Evolutionary conservation across 164 flowering plant species (phyloP), one percentile per base, ranked within the genome.

Genomic region (Santalum album): DNA sequence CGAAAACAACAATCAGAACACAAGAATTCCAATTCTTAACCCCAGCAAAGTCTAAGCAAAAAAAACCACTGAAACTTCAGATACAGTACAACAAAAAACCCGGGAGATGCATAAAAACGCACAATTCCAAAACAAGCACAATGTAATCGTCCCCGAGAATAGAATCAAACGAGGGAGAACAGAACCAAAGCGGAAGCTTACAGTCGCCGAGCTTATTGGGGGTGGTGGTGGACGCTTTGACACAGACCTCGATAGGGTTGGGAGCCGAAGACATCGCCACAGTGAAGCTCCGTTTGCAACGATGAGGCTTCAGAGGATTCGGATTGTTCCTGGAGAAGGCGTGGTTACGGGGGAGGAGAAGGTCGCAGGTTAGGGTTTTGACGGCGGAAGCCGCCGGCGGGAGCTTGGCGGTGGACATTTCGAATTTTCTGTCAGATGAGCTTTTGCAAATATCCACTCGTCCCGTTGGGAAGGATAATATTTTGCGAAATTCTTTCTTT

Each of bases 141-240:
- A 42, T 17, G 40, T 2, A 42, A 42, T 2, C 19, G 20, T 16
- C 12, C 4, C 20, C 45, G 25, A 21, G 21, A 17, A 6, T 21
- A 4, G 22, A 59, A 51, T n/a, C 49, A 59, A 43, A 51, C 1
- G 23, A 32, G 40, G 48, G 38, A 14, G n/a, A 23, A 53, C 18
- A 22, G 44, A 51, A 21, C 57, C 11, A 20, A 18, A 46, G 44
- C 48, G 51, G 43, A 49, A 18, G 4, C 65, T 65, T 67, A 91
- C 98, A 88, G 69, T 91, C 96, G 10, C 98, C 98, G 54, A 83
- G 84, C 69, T 54, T 77, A 63, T 77, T 68, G 48, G 94, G 98
- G 6, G 64, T 26, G n/a, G 89, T 82, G 42, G 65, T 18, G 19
- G 98, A 84, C 12, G 75, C 83, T 61, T 91, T 91, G 59, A 77